Percentiles rank a stretch among this genome's conserved stretches.
Conservation (phyloP, 345 rosid species). For the Brassica nigra region DNA sequence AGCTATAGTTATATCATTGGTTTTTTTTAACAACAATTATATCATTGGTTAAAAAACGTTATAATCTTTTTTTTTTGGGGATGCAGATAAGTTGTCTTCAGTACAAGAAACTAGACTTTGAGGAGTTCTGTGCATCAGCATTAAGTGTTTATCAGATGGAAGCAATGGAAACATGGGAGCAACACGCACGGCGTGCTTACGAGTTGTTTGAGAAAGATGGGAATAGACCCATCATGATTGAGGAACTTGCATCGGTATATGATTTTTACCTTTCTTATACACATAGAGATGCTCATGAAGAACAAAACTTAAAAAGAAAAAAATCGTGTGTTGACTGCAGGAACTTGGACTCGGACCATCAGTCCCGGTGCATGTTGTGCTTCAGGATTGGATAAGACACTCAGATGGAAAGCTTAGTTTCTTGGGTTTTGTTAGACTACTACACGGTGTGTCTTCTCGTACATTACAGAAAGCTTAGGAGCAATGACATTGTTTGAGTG, state of each 20-base stretch:
- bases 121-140: slow-evolving; percentile 91
- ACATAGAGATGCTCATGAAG: slow-evolving; percentile 1
- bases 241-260: slow-evolving; percentile 92
- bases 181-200: slow-evolving; percentile 77
- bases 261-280: background rate
- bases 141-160: slow-evolving; percentile 88
- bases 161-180: slow-evolving; percentile 88
- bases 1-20: background rate
- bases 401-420: slow-evolving; percentile 89
- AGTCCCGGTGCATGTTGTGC: slow-evolving; percentile 83
- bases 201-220: slow-evolving; percentile 91
- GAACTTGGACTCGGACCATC: slow-evolving; percentile 92
- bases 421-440: slow-evolving; percentile 82
- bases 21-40: background rate
- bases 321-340: slow-evolving; percentile 39
- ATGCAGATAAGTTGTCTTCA: slow-evolving; percentile 76
- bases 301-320: background rate
- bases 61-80: background rate
- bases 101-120: slow-evolving; percentile 80
- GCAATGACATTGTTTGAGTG: slow-evolving; percentile 31
- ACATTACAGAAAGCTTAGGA: slow-evolving; percentile 69
- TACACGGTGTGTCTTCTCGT: slow-evolving; percentile 86
- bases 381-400: slow-evolving; percentile 91
- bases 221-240: slow-evolving; percentile 83
- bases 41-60: background rate